A percentile compares a stretch with the other conserved stretches of the same genome.
phyloP scores from a whole-genome alignment of 2,329 filamentous ascomycete species.

The Clarireedia homoeocarpa region DNA sequence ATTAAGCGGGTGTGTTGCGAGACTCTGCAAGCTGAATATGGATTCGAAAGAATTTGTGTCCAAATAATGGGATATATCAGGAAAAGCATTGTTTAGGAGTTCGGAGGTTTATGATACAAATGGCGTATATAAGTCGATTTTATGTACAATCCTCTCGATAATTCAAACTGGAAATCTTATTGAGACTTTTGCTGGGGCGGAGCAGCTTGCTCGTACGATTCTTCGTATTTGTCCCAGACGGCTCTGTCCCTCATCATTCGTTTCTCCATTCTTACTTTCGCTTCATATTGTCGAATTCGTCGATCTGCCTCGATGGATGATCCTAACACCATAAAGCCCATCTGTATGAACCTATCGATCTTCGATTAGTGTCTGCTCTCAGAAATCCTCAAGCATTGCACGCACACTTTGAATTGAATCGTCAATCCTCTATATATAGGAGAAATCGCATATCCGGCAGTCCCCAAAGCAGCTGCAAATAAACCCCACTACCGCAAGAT shows the following conservation, averaged over 20 bases:
- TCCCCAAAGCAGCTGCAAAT: conserved; percentile 54
- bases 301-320: conserved; percentile 69
- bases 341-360: conserved; percentile 62
- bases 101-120: conserved; percentile 10
- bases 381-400: conserved; percentile 10
- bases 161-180: conserved; percentile 10
- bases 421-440: conserved; percentile 67
- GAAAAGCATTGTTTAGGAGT: conserved; percentile 19
- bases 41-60: conserved; percentile 69
- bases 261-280: conserved; percentile 55
- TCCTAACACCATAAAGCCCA: conserved; percentile 65
- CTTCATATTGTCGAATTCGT: conserved; percentile 59
- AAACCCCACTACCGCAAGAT: conserved; percentile 51
- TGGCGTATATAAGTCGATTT: conserved; percentile 4
- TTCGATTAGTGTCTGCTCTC: not conserved
- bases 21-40: conserved; percentile 95
- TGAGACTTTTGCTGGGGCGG: conserved; percentile 10
- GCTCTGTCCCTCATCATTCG: conserved; percentile 56
- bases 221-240: conserved; percentile 60
- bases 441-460: conserved; percentile 53
- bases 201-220: conserved; percentile 35
- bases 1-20: conserved; percentile 83
- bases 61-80: conserved; percentile 16
- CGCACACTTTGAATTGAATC: conserved; percentile 71
- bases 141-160: conserved; percentile 5